These are phyloP conservation scores for Samsoniella hepiali DNA, from an alignment of 2,329 filamentous ascomycete genomes.

Conservation along the genomic window DNA sequence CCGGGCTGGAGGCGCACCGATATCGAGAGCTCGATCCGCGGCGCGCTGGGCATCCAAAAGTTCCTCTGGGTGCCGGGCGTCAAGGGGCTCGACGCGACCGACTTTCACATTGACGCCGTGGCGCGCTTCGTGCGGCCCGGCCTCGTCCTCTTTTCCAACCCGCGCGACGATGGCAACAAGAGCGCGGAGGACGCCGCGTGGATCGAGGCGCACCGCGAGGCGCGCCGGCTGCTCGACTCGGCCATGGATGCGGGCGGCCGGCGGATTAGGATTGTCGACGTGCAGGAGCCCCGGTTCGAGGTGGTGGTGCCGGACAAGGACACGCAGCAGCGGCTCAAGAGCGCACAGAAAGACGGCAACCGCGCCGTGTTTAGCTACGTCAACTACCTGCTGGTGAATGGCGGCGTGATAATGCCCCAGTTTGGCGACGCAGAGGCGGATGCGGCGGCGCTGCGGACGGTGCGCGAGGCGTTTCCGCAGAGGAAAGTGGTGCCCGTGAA, in stretches of 20 bases:
- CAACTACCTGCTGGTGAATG: constrained; percentile 11
- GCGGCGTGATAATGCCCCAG: constrained; percentile 15
- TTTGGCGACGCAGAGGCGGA: constrained; percentile 12
- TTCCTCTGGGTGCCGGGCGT: constrained; percentile 19
- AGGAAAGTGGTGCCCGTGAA: constrained; percentile 9
- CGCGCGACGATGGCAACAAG: neutral
- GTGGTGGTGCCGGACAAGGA: neutral
- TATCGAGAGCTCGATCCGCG: constrained; percentile 17
- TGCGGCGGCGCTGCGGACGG: constrained; percentile 3
- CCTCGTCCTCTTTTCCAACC: neutral
- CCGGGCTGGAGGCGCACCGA: constrained; percentile 2
- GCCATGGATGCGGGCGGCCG: constrained; percentile 13
- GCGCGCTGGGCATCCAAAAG: constrained; percentile 14
- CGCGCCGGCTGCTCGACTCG: neutral
- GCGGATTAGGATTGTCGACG: neutral
- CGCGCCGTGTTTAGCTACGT: constrained; percentile 8
- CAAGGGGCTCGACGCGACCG: constrained; percentile 11
- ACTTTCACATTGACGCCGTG: constrained; percentile 18
- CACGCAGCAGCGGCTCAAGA: neutral
- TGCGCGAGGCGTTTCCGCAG: neutral
- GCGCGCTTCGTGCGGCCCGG: constrained; percentile 17
- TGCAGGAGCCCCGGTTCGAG: neutral
- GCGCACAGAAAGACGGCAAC: neutral
- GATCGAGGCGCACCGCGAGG: neutral
- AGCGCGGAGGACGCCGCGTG: neutral